Evolutionary conservation across 2,329 filamentous ascomycete genomes (phyloP), one percentile per base, ranked within the genome.

Genomic region (Nemania sp.): DNA sequence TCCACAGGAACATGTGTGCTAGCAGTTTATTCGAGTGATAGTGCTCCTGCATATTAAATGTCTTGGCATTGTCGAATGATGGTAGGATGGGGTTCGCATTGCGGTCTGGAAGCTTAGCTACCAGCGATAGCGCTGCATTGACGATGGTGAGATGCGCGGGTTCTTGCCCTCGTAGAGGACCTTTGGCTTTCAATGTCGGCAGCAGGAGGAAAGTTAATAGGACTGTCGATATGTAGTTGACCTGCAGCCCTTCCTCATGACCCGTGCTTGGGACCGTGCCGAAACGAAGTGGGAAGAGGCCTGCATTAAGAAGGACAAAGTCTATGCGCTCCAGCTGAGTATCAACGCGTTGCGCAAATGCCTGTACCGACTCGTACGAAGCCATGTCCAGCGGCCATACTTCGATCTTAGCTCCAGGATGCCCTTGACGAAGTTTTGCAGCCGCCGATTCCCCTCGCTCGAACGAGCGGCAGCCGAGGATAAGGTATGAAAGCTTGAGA

Each of bases 321-420:
- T 61, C 60, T 8, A 61, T 48, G 9, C 58, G 58, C 6, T 19
- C 7, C 2, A 59, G 49, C 6, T 72, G 56, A 61, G 60, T 2
- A 69, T 59, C 60, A 14, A 70, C 68, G 2, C 70, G 68, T 0
- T 47, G 47, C 0, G 68, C 71, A 51, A 82, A 82, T 0, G 57
- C 62, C 24, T 69, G 66, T 1, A 82, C 65, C 1, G 76, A 80
- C 2, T 70, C 64, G 44, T 80, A 79, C 0, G 70, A 74, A 4
- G 52, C 48, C 72, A 81, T 75, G 40, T 83, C 77, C n/a, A 83
- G 60, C 2, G 64, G 8, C 77, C 76, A 82, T 8, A 82, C 77
- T 9, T 79, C 69, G 11, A 82, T 70, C 0, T 39, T 67, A 2
- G 75, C 73, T 0, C 57, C 56, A 1, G 70, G 70, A 39, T 66